Evolutionary conservation across 768 basidiomycete genomes (phyloP), one percentile per base, ranked within the genome.

Genomic region (Suillus fuscotomentosus): DNA sequence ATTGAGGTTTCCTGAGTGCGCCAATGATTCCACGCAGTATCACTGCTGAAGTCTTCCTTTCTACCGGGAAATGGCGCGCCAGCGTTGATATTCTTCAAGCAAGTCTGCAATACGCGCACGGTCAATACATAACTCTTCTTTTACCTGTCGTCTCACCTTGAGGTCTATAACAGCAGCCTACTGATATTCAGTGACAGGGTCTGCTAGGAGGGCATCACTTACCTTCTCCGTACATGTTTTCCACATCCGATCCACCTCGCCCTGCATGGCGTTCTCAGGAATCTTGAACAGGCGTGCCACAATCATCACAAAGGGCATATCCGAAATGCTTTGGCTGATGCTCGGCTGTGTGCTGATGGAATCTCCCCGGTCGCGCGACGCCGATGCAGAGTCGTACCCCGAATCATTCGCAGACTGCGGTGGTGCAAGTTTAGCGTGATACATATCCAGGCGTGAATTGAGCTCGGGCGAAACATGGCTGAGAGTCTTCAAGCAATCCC

Each of bases 31-130:
- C 91, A 99, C 0, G 92, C 92, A 2, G 86, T 85, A 6, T 94
- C 91, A 61, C 76, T 88, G 41, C 88, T 85, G 71, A 98, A 99
- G 73, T 99, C 95, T 66, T 93, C 89, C 67, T 91, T 83, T 60
- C 89, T 85, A 22, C 92, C 94, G 1, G 95, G 95, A 72, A 96
- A 96, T 1, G 90, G 79, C 14, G 84, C 82, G 31, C 93, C 91
- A 15, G 91, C 89, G 61, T 90, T 92, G 72, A 98, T 91, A 67
- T 94, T 92, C 80, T 97, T 97, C 61, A 98, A 80, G 72, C 92
- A 95, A 42, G 91, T 92, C 92, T 95, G 47, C 24, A 14, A 47
- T 42, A 70, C 62, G 42, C 38, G 15, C 43, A 31, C 27, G 14
- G 15, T 57, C 20, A 59, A 15, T 20, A 17, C 36, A 38, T 50